phyloP scores from a whole-genome alignment of 2,329 filamentous ascomycete species.

The Aspergillus cejpii region DNA sequence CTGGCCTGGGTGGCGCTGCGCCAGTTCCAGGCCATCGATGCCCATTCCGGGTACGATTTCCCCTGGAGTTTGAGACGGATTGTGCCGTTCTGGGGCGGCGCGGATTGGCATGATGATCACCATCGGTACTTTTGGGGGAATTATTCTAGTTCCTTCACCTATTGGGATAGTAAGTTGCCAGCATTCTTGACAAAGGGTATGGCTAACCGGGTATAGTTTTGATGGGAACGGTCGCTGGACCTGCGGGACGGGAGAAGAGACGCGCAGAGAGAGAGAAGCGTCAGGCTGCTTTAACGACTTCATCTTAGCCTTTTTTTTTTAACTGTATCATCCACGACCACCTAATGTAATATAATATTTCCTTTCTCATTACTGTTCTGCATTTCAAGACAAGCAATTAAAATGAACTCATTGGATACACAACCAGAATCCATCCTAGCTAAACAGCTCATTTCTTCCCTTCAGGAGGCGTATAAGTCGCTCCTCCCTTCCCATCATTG shows the following conservation, averaged over 20 bases:
- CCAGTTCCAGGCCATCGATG: constrained; percentile 92
- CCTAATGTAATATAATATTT: not conserved
- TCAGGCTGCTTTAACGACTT: not conserved
- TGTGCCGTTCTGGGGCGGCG: constrained; percentile 84
- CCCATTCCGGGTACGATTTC: constrained; percentile 95
- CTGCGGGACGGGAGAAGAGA: constrained; percentile 14
- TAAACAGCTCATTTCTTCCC: constrained; percentile 36
- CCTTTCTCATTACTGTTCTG: too few relatives aligned
- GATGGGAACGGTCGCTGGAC: constrained; percentile 21
- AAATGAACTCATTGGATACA: too few relatives aligned
- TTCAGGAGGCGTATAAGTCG: constrained; percentile 55
- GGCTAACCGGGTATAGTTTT: constrained; percentile 10
- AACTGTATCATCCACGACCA: not conserved
- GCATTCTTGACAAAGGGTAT: not conserved
- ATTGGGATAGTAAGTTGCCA: constrained; percentile 64
- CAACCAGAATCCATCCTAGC: too few relatives aligned
- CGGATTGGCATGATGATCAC: constrained; percentile 88
- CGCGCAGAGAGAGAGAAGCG: not conserved
- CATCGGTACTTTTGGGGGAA: constrained; percentile 97
- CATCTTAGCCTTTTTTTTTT: too few relatives aligned
- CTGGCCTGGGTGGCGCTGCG: constrained; percentile 86
- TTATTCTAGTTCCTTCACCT: constrained; percentile 91
- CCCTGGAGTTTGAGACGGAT: constrained; percentile 91
- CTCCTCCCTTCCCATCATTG: constrained; percentile 53
- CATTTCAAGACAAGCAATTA: too few relatives aligned